These are phyloP conservation scores for Suillus brevipes DNA, from an alignment of 768 basidiomycete genomes.

Conservation along the genomic window DNA sequence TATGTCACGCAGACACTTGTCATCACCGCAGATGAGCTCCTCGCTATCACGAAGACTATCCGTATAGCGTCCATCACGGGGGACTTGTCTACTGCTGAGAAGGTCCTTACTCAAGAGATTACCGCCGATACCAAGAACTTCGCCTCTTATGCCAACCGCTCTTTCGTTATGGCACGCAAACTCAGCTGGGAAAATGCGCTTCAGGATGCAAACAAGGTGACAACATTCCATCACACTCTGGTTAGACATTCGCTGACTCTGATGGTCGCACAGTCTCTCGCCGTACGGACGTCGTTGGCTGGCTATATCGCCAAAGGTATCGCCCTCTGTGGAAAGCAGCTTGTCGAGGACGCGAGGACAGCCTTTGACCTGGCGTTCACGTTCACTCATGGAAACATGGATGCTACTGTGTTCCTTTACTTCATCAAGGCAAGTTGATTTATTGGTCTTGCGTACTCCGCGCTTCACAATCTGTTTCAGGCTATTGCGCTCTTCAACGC, in stretches of 20 bases:
- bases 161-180: background rate
- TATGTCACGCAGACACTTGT: background rate
- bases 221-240: background rate
- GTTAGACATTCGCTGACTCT: background rate
- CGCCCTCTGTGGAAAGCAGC: background rate
- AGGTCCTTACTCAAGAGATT: background rate
- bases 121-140: background rate
- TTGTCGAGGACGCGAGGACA: background rate
- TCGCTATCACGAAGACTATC: background rate
- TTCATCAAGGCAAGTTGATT: background rate
- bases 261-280: background rate
- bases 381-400: background rate
- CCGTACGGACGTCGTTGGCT: background rate
- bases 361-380: background rate
- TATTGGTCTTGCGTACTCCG: background rate
- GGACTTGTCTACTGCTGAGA: background rate
- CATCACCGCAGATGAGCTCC: background rate
- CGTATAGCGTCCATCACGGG: background rate
- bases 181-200: background rate
- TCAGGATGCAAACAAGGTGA: background rate
- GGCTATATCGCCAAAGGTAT: background rate
- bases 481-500: background rate
- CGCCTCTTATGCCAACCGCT: background rate
- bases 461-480: background rate
- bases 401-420: background rate